Base-by-base conservation (phyloP, 2,329 filamentous ascomycete genomes). In the Arthrobotrys iridis region DNA sequence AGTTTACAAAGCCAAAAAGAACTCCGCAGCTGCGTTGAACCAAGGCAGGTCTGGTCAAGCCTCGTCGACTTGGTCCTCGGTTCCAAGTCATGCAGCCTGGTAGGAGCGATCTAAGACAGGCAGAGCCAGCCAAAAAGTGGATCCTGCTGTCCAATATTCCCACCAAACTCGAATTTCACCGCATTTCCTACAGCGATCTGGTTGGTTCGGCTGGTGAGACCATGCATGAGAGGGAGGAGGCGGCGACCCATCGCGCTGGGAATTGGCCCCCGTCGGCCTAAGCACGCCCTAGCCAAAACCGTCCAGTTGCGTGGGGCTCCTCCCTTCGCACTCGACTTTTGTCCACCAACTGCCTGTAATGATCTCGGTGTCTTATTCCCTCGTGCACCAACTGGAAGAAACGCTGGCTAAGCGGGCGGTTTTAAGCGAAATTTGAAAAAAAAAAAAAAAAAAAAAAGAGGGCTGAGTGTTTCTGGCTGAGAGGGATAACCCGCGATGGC, bases 191-290 rank as follows among this genome's bases (percentile, higher is more conserved):
- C 46, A 46, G 57, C 57, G 30, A 58, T 68, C 46, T 75, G 71
- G 71, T 75, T 75, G 71, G 71, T 52, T 68, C 71, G 63, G 57
- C 71, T 48, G 71, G 63, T 65, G 71, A 75, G 63, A 68, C 63
- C 63, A 74, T 75, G 71, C 71, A 75, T 64, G 57, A 75, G 63
- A 74, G 70, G 70, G 68, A 73, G 46, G 52, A 75, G 71, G 71
- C 71, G 71, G 71, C 63, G 71, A 75, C 71, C 71, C 71, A 75
- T 75, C 71, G 71, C 63, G 71, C 71, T 75, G 71, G 70, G 63
- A 75, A 67, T 75, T 55, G 22, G 30, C 58, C 64, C 63, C 67
- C 66, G 26, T 50, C 35, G 46, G 11, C 20, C 37, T 24, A 37
- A 57, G 48, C 57, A 37, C 63, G 48, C 57, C 37, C 52, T 68